Evolutionary conservation across 2,329 filamentous ascomycete genomes (phyloP), one percentile per base, ranked within the genome.

Genomic region (Seiridium unicorne): DNA sequence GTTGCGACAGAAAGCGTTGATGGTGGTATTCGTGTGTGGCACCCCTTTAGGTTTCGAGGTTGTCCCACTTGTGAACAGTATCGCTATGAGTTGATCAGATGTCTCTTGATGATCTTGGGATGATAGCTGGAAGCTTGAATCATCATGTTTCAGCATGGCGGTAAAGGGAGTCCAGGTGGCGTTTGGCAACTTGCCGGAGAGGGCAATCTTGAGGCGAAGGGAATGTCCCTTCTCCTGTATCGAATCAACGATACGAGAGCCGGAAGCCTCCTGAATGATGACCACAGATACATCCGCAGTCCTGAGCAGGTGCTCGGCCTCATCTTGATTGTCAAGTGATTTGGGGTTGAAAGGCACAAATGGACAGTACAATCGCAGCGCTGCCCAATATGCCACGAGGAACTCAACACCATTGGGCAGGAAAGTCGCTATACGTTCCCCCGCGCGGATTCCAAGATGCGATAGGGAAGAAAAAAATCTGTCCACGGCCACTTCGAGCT

Each of bases 1-100:
- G 35, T 57, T 57, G 34, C 40, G 55, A 35, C 55, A 49, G 9
- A 57, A 57, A 26, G 55, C 55, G 7, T 57, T 57, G 35, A 57
- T 47, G 34, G 55, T 51, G n/a, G 36, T 32, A 35, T 44, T 57
- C 5, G 35, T 57, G n/a, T 57, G 55, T 6, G 44, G 55, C 1
- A 35, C 55, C 4, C 34, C 46, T 9, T 57, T 57, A 18, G 55
- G 55, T 34, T 32, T 31, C 3, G 55, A 49, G 1, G 55, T 57
- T 5, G 55, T 57, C 2, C 55, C 55, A 9, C 55, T 57, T 44
- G 55, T 57, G 46, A 57, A 57, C 5, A 57, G 18, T 6, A 57
- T 49, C 5, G 54, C 40, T 18, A 44, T 48, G 13, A 35, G 36
- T 36, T 55, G 13, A 18, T 51, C 32, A 13, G 48, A 35, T 34